phyloP scores from a whole-genome alignment of 805 yeast species.

The Pichia membranifaciens region DNA sequence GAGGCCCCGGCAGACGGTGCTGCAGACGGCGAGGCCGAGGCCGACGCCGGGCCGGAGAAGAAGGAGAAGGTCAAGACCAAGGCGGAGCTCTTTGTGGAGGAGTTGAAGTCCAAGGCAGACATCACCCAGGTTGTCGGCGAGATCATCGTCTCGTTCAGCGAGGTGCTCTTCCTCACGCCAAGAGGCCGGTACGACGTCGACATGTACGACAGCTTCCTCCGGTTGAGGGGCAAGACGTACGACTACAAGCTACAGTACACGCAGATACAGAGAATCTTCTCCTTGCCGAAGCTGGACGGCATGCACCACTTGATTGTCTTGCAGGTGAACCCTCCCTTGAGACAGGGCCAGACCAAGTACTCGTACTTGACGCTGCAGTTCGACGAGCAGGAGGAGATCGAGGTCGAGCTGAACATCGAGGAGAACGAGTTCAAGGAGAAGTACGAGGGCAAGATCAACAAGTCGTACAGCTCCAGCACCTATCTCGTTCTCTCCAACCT shows the following conservation, averaged over 20 bases:
- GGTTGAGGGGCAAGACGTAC: slow-evolving; percentile 95
- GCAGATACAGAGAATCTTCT: slow-evolving; percentile 84
- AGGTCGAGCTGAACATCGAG: slow-evolving; percentile 77
- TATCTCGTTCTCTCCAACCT: slow-evolving; percentile 84
- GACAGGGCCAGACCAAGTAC: slow-evolving; percentile 97
- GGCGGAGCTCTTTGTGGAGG: slow-evolving; percentile 84
- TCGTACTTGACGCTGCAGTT: slow-evolving; percentile 90
- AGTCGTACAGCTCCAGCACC: slow-evolving; percentile 69
- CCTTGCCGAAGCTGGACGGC: slow-evolving; percentile 92
- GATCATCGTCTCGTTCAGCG: slow-evolving; percentile 88
- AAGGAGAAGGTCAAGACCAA: slow-evolving; percentile 52
- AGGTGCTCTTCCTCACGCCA: slow-evolving; percentile 88
- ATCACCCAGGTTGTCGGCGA: slow-evolving; percentile 94
- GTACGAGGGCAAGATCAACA: slow-evolving; percentile 69
- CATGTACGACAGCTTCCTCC: slow-evolving; percentile 78
- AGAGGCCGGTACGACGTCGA: slow-evolving; percentile 98
- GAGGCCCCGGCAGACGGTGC: slow-evolving; percentile 6
- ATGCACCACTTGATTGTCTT: slow-evolving; percentile 80
- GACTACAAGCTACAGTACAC: slow-evolving; percentile 91
- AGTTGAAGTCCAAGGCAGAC: slow-evolving; percentile 85
- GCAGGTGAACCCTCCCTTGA: slow-evolving; percentile 93
- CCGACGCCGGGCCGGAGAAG: slow-evolving; percentile 28
- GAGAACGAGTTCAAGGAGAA: slow-evolving; percentile 74
- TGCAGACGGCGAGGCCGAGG: slow-evolving; percentile 19
- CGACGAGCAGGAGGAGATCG: slow-evolving; percentile 83